Percentiles rank a stretch among this genome's conserved stretches.
Evolutionary conservation across 2,329 filamentous ascomycete genomes (phyloP).

Genomic region (Pyrenophora tritici-repentis): DNA sequence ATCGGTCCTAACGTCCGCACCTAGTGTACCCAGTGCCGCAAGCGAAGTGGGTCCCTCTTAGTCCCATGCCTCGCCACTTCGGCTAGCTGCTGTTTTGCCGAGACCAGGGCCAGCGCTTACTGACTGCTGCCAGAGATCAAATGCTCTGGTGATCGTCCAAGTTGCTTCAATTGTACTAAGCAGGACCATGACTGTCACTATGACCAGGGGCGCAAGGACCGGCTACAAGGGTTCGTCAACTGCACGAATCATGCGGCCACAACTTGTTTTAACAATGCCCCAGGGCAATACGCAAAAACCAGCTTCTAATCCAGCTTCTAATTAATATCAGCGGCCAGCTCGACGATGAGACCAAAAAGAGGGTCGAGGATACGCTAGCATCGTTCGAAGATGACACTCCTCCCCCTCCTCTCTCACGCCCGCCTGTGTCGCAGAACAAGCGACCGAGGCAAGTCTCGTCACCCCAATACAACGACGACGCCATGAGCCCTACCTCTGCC

Average conservation of each 20-base stretch:
- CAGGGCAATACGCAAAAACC: slow-evolving; percentile 20
- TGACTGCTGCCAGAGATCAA: slow-evolving; percentile 33
- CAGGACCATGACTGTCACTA: slow-evolving; percentile 37
- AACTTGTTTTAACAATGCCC: background rate
- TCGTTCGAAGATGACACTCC: slow-evolving; percentile 13
- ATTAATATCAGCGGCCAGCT: slow-evolving; percentile 20
- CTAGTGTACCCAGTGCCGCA: slow-evolving; percentile 25
- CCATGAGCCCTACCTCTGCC: background rate
- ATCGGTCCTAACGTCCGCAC: background rate
- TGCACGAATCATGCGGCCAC: background rate
- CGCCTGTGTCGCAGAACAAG: slow-evolving; percentile 6
- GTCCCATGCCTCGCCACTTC: background rate
- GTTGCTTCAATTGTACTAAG: slow-evolving; percentile 40
- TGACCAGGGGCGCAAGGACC: slow-evolving; percentile 39
- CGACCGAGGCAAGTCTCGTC: slow-evolving; percentile 4
- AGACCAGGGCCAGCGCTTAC: background rate
- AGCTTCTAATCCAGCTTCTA: slow-evolving; percentile 22
- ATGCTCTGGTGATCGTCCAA: slow-evolving; percentile 41
- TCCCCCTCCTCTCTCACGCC: background rate
- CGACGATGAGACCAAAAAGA: slow-evolving; percentile 12
- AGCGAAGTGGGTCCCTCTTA: slow-evolving; percentile 18
- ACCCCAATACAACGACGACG: slow-evolving; percentile 3
- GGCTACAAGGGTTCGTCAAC: slow-evolving; percentile 33
- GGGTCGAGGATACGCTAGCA: slow-evolving; percentile 18
- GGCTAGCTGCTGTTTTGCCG: background rate